phyloP scores from a whole-genome alignment of 257 asterid species.

The Solanum bukasovii region DNA sequence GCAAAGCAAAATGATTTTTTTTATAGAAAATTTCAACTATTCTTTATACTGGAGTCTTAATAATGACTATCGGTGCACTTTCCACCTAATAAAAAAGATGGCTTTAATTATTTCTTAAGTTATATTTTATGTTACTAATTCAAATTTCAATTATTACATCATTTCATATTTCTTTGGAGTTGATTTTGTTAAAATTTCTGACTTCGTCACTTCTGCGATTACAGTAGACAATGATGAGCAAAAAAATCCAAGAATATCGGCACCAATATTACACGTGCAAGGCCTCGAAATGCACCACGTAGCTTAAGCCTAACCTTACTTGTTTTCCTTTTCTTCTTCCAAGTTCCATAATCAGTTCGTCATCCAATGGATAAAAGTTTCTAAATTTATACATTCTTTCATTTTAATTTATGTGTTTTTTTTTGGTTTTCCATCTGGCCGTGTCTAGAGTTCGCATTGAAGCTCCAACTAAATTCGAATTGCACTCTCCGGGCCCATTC shows the following conservation, averaged over 20 bases:
- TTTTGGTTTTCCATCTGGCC: no score
- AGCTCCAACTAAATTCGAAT: accelerated
- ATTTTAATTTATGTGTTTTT: neutral
- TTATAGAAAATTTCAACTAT: no score
- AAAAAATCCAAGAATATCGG: neutral
- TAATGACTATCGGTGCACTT: neutral
- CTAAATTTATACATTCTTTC: neutral
- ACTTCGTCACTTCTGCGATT: neutral
- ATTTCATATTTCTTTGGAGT: neutral
- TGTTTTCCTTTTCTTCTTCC: neutral
- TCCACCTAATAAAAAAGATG: neutral
- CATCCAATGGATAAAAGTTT: neutral
- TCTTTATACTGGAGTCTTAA: neutral
- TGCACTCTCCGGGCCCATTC: accelerated
- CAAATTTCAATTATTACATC: neutral
- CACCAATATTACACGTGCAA: neutral
- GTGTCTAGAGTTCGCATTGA: neutral
- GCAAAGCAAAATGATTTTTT: no score
- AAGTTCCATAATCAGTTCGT: neutral
- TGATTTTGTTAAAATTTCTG: neutral
- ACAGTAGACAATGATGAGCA: neutral
- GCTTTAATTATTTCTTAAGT: no score
- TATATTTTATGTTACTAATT: no score
- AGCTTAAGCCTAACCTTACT: neutral
- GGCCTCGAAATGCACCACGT: neutral